Conservation (phyloP, 495 filamentous ascomycete genomes). For the Aspergillus nanangensis region DNA sequence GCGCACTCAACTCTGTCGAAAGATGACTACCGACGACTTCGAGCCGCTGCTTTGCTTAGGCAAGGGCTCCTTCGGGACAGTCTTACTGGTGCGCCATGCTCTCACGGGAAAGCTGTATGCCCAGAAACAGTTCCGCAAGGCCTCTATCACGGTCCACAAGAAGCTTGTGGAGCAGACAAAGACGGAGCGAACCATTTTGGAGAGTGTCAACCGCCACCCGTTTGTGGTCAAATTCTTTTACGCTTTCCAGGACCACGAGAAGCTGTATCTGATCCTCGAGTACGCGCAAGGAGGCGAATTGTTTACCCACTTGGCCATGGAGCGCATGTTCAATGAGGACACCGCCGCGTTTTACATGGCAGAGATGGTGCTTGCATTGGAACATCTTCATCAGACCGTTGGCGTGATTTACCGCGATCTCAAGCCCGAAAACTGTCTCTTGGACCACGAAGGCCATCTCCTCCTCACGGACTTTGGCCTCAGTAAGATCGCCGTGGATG, state of each 20-base stretch:
- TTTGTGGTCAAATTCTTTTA: slow-evolving; percentile 98
- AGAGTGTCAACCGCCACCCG: slow-evolving; percentile 91
- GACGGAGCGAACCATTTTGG: slow-evolving; percentile 89
- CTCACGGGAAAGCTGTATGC: slow-evolving; percentile 86
- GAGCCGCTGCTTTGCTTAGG: slow-evolving; percentile 90
- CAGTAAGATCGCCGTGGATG: slow-evolving; percentile 85
- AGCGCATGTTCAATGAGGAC: slow-evolving; percentile 87
- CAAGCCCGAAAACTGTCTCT: slow-evolving; percentile 96
- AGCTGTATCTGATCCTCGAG: slow-evolving; percentile 94
- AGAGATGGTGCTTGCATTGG: slow-evolving; percentile 89
- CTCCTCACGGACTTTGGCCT: slow-evolving; percentile 96
- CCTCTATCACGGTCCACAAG: slow-evolving; percentile 87
- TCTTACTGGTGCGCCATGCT: slow-evolving; percentile 84
- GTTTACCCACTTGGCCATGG: slow-evolving; percentile 82
- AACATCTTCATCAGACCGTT: slow-evolving; percentile 84
- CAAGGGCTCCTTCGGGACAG: slow-evolving; percentile 92
- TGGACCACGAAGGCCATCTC: slow-evolving; percentile 87
- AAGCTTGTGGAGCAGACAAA: slow-evolving; percentile 93
- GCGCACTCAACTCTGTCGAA: slow-evolving; percentile 52
- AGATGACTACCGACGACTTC: slow-evolving; percentile 91
- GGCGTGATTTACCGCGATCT: slow-evolving; percentile 96
- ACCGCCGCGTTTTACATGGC: slow-evolving; percentile 96
- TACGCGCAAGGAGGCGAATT: slow-evolving; percentile 97
- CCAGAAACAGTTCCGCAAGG: slow-evolving; percentile 98
- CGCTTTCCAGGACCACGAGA: slow-evolving; percentile 97